These are phyloP conservation scores for Nicotiana tabacum DNA, from an alignment of 257 asterid species.

Conservation along the genomic window DNA sequence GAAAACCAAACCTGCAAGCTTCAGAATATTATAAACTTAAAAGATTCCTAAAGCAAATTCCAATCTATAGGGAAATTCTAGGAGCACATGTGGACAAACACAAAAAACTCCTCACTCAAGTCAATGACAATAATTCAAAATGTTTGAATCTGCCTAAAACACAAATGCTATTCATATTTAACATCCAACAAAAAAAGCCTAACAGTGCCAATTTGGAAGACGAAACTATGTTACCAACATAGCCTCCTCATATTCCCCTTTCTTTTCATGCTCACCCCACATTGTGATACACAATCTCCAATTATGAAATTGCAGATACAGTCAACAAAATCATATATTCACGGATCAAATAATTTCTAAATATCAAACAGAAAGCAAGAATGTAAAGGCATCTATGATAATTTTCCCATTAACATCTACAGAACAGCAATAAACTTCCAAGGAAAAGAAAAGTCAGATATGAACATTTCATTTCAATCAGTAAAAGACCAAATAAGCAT, in stretches of 20 bases:
- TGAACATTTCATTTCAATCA: not conserved
- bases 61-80: not conserved
- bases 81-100: not conserved
- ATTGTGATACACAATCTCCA: not conserved
- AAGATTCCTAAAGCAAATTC: not conserved
- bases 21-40: not conserved
- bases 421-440: not conserved
- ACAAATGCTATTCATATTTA: not conserved
- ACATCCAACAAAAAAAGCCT: not conserved
- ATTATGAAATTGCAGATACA: not conserved
- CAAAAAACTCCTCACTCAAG: not conserved
- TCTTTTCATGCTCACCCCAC: not conserved
- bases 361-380: not conserved
- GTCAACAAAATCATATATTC: not conserved
- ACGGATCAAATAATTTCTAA: not conserved
- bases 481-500: not conserved
- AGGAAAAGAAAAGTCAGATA: not conserved
- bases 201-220: not conserved
- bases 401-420: not conserved
- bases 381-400: not conserved
- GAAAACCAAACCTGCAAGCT: not conserved
- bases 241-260: not conserved
- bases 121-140: not conserved
- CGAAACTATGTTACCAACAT: not conserved
- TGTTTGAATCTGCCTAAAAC: not conserved